Evolutionary conservation across 169 alveolate species (phyloP).

Genomic region (Neospora caninum): DNA sequence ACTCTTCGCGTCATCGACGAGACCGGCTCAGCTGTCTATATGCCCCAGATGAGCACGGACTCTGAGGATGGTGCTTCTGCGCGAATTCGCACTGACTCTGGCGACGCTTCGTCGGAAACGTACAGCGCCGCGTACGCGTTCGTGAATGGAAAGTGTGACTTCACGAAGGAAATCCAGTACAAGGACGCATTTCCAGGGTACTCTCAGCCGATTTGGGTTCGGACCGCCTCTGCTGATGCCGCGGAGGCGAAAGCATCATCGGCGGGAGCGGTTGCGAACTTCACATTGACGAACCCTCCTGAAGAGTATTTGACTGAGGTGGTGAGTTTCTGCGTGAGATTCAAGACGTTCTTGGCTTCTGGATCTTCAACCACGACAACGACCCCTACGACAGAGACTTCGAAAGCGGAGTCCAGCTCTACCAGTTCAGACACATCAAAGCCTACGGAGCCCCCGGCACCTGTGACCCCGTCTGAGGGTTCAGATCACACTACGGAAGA

Average conservation of each 20-base stretch:
- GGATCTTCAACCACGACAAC: no score
- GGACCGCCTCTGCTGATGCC: no score
- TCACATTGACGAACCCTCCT: slow-evolving; percentile 1
- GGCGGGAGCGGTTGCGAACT: neutral
- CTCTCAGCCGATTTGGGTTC: no score
- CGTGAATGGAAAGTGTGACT: neutral
- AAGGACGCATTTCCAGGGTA: neutral
- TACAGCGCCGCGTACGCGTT: neutral
- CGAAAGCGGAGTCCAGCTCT: no score
- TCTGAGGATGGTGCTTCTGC: no score
- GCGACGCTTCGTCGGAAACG: no score
- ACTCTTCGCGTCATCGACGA: neutral
- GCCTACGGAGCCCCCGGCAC: no score
- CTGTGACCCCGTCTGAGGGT: no score
- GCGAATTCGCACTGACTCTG: no score
- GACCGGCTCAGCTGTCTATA: neutral
- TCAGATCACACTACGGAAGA: no score
- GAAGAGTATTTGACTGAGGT: neutral
- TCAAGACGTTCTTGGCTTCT: neutral
- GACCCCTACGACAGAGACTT: no score
- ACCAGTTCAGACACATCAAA: no score
- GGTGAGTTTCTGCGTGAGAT: neutral
- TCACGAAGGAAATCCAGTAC: neutral
- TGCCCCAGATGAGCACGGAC: neutral
- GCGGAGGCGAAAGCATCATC: neutral